Conservation (phyloP, 2,329 filamentous ascomycete genomes). For the Hypomyces perniciosus region DNA sequence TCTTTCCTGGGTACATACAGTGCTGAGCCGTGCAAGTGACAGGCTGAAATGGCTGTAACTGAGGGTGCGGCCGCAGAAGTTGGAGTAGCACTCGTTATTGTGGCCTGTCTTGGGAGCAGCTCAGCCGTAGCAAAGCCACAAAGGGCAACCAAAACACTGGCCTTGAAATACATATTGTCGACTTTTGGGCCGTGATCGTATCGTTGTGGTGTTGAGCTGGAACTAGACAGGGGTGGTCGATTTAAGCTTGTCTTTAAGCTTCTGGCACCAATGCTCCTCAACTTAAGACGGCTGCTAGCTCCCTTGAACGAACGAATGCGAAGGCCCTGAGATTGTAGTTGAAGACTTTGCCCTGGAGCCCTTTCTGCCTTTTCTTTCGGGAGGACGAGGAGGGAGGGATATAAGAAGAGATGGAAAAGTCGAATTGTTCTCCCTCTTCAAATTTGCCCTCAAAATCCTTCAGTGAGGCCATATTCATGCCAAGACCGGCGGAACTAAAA, state of each 20-base stretch:
- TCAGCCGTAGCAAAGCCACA: background rate
- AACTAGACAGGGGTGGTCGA: background rate
- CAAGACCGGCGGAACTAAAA: background rate
- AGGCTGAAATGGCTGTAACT: slow-evolving; percentile 34
- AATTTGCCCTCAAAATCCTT: too few species aligned
- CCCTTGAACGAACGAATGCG: too few species aligned
- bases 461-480: too few species aligned
- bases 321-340: too few species aligned
- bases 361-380: background rate
- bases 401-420: background rate
- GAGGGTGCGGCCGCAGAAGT: slow-evolving; percentile 16
- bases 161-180: background rate
- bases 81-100: slow-evolving; percentile 17
- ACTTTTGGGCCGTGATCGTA: background rate
- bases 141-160: background rate
- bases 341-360: too few species aligned
- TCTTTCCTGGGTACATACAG: slow-evolving; percentile 27
- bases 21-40: slow-evolving; percentile 35
- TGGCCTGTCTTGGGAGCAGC: slow-evolving; percentile 22
- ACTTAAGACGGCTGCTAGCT: too few species aligned
- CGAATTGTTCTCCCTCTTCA: background rate
- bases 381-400: background rate
- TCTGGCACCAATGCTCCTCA: background rate
- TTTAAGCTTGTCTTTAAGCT: background rate
- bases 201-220: background rate